phyloP scores from a whole-genome alignment of 106 monocot genomes.

The Allium fistulosum region DNA sequence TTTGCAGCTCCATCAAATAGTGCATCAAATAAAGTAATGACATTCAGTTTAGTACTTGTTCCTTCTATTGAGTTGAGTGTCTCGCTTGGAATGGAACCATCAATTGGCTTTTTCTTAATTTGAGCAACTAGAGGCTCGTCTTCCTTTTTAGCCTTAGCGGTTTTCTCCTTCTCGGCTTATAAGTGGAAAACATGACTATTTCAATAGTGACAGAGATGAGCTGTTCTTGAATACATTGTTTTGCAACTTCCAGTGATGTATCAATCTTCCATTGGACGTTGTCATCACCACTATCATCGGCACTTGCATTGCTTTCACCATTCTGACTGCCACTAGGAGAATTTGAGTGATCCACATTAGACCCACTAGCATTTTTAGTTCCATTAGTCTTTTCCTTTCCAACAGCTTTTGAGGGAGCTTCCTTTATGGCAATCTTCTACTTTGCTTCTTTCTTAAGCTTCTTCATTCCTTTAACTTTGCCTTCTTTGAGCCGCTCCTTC shows the following conservation, averaged over 20 bases:
- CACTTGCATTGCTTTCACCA: conserved; percentile 17
- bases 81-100: conserved; percentile 30
- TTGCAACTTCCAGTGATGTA: conserved; percentile 58
- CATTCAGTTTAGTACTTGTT: conserved; percentile 26
- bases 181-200: conserved; percentile 75
- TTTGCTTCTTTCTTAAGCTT: conserved; percentile 59
- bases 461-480: conserved; percentile 65
- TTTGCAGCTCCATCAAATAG: conserved; percentile 61
- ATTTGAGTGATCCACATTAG: conserved; percentile 41
- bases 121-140: conserved; percentile 18
- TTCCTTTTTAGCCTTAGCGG: conserved; percentile 8
- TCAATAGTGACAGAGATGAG: conserved; percentile 59
- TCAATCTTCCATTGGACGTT: conserved; percentile 71
- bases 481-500: conserved; percentile 71
- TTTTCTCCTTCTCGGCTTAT: conserved; percentile 1
- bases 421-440: conserved; percentile 12
- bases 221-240: conserved; percentile 60
- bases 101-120: conserved; percentile 36
- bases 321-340: conserved; percentile 40
- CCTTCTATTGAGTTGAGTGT: conserved; percentile 11
- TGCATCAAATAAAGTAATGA: conserved; percentile 54
- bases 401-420: conserved; percentile 2
- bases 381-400: conserved; percentile 20
- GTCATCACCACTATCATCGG: conserved; percentile 26
- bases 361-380: conserved; percentile 10